Percentiles rank a stretch among this genome's conserved stretches.
Evolutionary conservation across 257 asterid species (phyloP).

Genomic region (Scutellaria minor): DNA sequence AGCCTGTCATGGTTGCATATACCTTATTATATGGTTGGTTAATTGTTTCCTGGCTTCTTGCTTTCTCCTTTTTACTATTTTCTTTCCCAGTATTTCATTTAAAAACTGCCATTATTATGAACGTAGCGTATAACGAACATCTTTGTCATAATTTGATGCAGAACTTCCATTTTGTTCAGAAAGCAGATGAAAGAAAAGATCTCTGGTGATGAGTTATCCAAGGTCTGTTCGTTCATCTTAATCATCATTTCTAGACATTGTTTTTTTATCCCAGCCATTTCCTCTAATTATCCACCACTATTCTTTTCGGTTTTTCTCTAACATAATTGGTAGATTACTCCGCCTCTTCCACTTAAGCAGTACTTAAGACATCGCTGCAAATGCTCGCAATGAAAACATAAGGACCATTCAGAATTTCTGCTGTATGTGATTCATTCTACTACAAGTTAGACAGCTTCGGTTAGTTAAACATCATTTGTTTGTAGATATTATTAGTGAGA

Average conservation of each 20-base stretch:
- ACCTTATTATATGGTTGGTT: constrained; percentile 2
- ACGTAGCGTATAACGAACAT: constrained; percentile 13
- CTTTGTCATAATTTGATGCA: constrained; percentile 25
- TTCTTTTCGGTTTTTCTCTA: constrained; percentile 1
- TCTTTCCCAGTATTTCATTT: constrained; percentile 10
- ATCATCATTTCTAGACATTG: not conserved
- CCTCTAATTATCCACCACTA: not conserved
- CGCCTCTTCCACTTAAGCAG: constrained; percentile 7
- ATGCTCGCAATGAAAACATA: constrained; percentile 19
- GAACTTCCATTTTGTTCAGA: constrained; percentile 17
- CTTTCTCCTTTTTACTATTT: not conserved
- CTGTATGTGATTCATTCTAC: constrained; percentile 30
- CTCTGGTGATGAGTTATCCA: constrained; percentile 19
- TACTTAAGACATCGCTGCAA: constrained; percentile 21
- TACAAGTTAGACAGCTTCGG: constrained; percentile 28
- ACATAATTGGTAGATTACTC: constrained; percentile 26
- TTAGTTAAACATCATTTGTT: constrained; percentile 25
- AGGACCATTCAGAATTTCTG: not conserved
- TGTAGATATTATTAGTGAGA: constrained; percentile 38
- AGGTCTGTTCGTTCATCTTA: constrained; percentile 34
- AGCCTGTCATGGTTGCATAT: not conserved
- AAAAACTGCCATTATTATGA: constrained; percentile 19
- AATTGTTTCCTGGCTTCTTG: not conserved
- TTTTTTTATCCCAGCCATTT: constrained; percentile 7
- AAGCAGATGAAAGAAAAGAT: constrained; percentile 7